A percentile compares a stretch with the other conserved stretches of the same genome.
Evolutionary conservation across 2,329 filamentous ascomycete genomes (phyloP).

Genomic region (Trichoderma sp.): DNA sequence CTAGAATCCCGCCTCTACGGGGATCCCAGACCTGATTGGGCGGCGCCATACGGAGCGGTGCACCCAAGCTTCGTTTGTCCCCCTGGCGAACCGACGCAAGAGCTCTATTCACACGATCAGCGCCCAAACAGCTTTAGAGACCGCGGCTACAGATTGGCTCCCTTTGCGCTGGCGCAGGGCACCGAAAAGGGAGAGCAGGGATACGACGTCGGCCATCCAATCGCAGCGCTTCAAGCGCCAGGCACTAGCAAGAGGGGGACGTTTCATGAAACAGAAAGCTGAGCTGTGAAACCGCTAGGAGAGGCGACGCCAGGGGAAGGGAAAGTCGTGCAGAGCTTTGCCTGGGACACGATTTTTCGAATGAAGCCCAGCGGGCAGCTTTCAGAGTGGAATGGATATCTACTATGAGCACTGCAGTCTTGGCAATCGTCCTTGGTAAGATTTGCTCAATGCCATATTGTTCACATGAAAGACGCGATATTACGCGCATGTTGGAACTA

Average conservation of each 20-base stretch:
- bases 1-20: not conserved
- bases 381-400: not conserved
- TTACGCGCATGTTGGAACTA: not conserved
- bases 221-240: constrained; percentile 1
- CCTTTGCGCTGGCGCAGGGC: not conserved
- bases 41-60: not conserved
- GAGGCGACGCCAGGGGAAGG: constrained; percentile 11
- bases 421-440: not conserved
- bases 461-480: not conserved
- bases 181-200: constrained; percentile 8
- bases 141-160: constrained; percentile 20
- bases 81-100: constrained; percentile 13
- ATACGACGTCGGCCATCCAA: constrained; percentile 4
- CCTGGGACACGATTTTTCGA: not conserved
- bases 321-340: constrained; percentile 10
- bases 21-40: constrained; percentile 2
- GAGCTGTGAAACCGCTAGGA: constrained; percentile 25
- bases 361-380: not conserved
- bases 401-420: not conserved
- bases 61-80: not conserved
- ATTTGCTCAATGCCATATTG: not conserved
- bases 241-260: not conserved
- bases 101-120: constrained; percentile 15
- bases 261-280: constrained; percentile 27
- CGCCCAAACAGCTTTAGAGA: not conserved